Base-by-base conservation (phyloP, 2,329 filamentous ascomycete genomes). In the Fusarium sp. region DNA sequence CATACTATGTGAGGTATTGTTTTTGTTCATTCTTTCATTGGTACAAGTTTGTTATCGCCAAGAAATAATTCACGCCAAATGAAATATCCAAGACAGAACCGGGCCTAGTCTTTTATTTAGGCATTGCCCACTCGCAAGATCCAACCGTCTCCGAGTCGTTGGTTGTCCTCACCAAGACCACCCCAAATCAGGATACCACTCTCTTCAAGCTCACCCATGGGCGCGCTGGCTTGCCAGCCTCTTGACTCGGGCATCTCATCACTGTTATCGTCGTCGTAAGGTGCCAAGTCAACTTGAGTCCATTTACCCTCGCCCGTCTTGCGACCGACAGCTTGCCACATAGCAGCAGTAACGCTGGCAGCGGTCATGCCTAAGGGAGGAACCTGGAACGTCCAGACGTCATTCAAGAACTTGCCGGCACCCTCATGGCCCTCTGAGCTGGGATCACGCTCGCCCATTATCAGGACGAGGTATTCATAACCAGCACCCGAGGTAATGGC, bases 301-400 rank as follows among this genome's bases (percentile, higher is more conserved):
- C 87, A 89, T 62, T 76, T 78, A n/a, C 83, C 84, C 70, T 88
- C 86, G 21, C 80, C 82, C 9, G 80, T 83, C 68, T 79, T 79
- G 49, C 78, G 77, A 13, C 84, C 83, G 5, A 85, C 72, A 35
- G 79, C 79, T 58, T 81, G 79, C 72, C 79, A 75, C 49, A 86
- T 76, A n/a, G 84, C 82, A 54, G 86, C 78, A 27, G 81, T 80
- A 57, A 88, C 73, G 66, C 82, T 83, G 2, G 84, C 84, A 1
- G 80, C 76, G 13, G 82, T 83, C 78, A 82, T 80, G 53, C 81
- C 80, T 42, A 80, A 72, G 9, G 84, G 80, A 9, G 84, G 85
- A 15, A 87, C 79, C 73, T 87, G 83, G 73, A 87, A 89, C 14
- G 82, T 79, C 87, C 87, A 90, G 15, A 87, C 81, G 69, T 89